A percentile compares a stretch with the other conserved stretches of the same genome.
Conservation (phyloP, 2,329 filamentous ascomycete species). For the Trichothecium roseum region DNA sequence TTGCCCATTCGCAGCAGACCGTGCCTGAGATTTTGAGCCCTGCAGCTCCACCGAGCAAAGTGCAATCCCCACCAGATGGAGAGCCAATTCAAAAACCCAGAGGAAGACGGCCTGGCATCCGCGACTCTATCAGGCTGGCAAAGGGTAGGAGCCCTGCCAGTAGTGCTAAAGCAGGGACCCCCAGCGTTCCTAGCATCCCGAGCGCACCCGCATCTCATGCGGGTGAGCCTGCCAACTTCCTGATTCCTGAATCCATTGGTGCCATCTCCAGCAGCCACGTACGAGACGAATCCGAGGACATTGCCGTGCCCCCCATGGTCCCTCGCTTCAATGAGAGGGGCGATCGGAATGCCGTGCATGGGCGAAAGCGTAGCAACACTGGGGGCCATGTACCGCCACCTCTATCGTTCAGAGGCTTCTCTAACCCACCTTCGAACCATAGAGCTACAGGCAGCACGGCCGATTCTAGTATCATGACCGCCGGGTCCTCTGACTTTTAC, state of each 20-base stretch:
- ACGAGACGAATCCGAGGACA: constrained; percentile 43
- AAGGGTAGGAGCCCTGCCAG: constrained; percentile 50
- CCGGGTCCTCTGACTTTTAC: constrained; percentile 51
- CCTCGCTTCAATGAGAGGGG: constrained; percentile 56
- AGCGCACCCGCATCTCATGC: constrained; percentile 24
- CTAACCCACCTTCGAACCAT: constrained; percentile 38
- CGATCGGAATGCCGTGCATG: constrained; percentile 39
- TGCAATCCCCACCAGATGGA: constrained; percentile 37
- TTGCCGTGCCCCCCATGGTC: constrained; percentile 62
- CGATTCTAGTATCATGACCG: constrained; percentile 45
- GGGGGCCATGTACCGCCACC: constrained; percentile 63
- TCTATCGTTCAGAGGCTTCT: constrained; percentile 70
- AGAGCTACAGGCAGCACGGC: constrained; percentile 44
- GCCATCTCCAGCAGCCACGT: constrained; percentile 23
- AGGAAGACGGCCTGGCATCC: constrained; percentile 48
- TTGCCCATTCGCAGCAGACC: constrained; percentile 78
- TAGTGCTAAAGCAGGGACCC: constrained; percentile 28
- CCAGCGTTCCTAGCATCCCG: constrained; percentile 14
- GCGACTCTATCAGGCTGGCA: constrained; percentile 82
- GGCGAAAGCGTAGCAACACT: constrained; percentile 83
- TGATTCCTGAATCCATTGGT: constrained; percentile 26
- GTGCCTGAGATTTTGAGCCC: constrained; percentile 60
- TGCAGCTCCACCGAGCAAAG: constrained; percentile 30
- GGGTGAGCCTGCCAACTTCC: constrained; percentile 23
- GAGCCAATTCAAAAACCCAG: constrained; percentile 38